phyloP scores from a whole-genome alignment of 1,284 basidiomycete genomes.

The Rugosomyces carneus region DNA sequence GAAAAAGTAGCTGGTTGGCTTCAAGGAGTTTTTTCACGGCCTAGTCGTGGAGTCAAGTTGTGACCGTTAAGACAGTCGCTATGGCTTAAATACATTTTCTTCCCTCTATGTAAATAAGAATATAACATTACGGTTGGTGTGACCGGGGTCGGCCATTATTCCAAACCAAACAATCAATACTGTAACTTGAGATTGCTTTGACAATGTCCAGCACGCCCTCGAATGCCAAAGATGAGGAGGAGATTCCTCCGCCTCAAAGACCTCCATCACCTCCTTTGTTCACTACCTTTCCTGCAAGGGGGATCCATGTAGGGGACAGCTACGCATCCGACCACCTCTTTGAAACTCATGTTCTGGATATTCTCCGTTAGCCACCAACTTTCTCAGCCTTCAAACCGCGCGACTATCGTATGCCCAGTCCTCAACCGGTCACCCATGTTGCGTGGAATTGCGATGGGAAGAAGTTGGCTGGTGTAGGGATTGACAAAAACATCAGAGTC shows the following conservation, averaged over 20 bases:
- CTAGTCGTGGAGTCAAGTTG: conserved; percentile 8
- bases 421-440: conserved; percentile 64
- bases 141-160: too few species aligned
- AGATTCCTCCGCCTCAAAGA: conserved; percentile 55
- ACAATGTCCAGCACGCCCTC: conserved; percentile 23
- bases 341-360: conserved; percentile 15
- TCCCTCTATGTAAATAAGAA: too few species aligned
- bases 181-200: too few species aligned
- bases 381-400: conserved; percentile 74
- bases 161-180: too few species aligned
- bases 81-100: too few species aligned
- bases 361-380: conserved; percentile 49
- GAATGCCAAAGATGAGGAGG: conserved; percentile 45
- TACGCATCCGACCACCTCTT: conserved; percentile 18
- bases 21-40: conserved; percentile 23
- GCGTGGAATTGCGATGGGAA: conserved; percentile 80
- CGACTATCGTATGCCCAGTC: conserved; percentile 59
- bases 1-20: conserved; percentile 44
- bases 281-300: conserved; percentile 60
- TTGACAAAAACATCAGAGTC: conserved; percentile 69
- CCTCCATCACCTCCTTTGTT: conserved; percentile 70
- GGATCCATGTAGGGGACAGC: conserved; percentile 57
- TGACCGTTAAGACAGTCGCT: too few species aligned
- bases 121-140: too few species aligned
- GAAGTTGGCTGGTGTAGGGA: conserved; percentile 69